These are phyloP conservation scores for Thalassiosira ordinaria DNA, from an alignment of 352 stramenopile species.

Conservation along the genomic window DNA sequence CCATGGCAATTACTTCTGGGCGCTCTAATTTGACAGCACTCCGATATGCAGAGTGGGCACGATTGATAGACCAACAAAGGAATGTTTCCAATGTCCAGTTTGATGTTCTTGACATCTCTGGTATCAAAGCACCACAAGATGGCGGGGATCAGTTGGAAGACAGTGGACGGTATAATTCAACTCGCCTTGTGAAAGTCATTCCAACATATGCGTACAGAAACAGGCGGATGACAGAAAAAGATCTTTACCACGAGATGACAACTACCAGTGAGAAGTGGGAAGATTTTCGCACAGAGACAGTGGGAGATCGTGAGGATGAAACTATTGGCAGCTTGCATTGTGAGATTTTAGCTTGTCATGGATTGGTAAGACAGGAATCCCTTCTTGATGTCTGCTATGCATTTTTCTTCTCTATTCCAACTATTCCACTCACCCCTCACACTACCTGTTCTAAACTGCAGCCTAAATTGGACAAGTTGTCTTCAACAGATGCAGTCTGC, in stretches of 20 bases:
- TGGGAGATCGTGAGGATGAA: conserved; percentile 28
- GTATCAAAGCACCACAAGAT: conserved; percentile 7
- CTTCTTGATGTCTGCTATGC: too few species aligned
- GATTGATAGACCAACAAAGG: conserved; percentile 40
- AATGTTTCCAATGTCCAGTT: conserved; percentile 36
- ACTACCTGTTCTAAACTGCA: too few species aligned
- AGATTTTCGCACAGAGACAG: conserved; percentile 23
- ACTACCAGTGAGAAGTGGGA: conserved; percentile 42
- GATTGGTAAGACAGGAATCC: conserved; percentile 54
- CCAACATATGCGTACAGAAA: conserved; percentile 77
- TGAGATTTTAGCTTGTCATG: conserved; percentile 75
- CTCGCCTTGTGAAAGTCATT: conserved; percentile 49
- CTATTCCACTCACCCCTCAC: too few species aligned
- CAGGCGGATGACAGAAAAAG: conserved; percentile 55
- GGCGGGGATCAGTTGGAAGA: not conserved
- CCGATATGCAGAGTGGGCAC: conserved; percentile 52
- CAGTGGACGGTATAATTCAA: conserved; percentile 28
- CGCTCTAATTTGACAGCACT: conserved; percentile 25
- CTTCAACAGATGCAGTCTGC: conserved; percentile 44
- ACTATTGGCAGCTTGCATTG: conserved; percentile 69
- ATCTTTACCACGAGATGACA: conserved; percentile 50
- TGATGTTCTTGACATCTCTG: conserved; percentile 17
- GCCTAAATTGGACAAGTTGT: conserved; percentile 52
- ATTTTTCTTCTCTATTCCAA: too few species aligned
- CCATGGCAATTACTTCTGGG: not conserved